A percentile compares a stretch with the other conserved stretches of the same genome.
Conservation (phyloP, 495 filamentous ascomycete species). For the Lophiostoma macrostomum region DNA sequence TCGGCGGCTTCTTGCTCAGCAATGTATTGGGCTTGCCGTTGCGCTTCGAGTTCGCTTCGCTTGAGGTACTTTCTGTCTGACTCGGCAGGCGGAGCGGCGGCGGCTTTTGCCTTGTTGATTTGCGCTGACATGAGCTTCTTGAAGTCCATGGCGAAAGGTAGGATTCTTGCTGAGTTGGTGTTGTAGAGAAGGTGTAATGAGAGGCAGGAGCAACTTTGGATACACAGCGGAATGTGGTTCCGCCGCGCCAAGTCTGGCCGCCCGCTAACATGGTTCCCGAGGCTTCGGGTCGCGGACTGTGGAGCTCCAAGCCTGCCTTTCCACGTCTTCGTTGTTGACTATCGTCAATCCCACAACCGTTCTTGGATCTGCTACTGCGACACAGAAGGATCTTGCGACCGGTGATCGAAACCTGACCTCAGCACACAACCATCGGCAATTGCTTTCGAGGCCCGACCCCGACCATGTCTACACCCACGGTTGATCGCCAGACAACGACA, state of each 20-base stretch:
- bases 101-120: slow-evolving; percentile 71
- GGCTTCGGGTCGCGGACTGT: background rate
- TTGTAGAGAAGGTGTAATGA: background rate
- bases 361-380: too few species aligned
- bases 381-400: too few species aligned
- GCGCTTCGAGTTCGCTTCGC: slow-evolving; percentile 80
- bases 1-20: slow-evolving; percentile 71
- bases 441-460: background rate
- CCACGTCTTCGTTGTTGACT: background rate
- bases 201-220: background rate
- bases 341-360: background rate
- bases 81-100: slow-evolving; percentile 10
- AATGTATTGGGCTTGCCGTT: slow-evolving; percentile 74
- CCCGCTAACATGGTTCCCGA: background rate
- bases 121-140: slow-evolving; percentile 84
- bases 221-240: background rate
- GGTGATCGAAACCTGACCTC: too few species aligned
- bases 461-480: slow-evolving; percentile 36
- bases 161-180: background rate
- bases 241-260: background rate
- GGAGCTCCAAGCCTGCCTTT: background rate
- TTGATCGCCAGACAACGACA: slow-evolving; percentile 71
- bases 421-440: too few species aligned
- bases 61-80: slow-evolving; percentile 76
- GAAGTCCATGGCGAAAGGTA: slow-evolving; percentile 72